Evolutionary conservation across 495 filamentous ascomycete species (phyloP).

Genomic region (Penicillium cinerascens): DNA sequence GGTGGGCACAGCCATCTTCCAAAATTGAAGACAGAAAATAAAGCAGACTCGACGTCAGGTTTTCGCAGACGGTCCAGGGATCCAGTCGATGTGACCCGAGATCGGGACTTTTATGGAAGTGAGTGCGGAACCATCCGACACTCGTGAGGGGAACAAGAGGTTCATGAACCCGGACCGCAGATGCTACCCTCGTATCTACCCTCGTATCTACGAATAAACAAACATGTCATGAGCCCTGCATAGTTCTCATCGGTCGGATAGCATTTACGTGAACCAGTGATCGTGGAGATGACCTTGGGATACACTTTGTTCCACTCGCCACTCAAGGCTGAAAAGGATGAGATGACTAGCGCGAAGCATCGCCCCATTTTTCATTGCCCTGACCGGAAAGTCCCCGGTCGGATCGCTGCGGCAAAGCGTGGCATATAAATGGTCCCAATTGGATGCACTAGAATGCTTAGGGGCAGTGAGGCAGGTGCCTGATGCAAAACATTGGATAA

Average conservation of each 20-base stretch:
- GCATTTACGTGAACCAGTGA: too few species aligned
- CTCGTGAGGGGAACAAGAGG: background rate
- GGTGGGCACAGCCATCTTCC: conserved; percentile 3
- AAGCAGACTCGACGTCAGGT: conserved; percentile 5
- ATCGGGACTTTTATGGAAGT: conserved; percentile 9
- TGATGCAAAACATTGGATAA: background rate
- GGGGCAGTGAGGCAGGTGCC: background rate
- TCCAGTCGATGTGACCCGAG: conserved; percentile 4
- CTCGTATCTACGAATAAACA: too few species aligned
- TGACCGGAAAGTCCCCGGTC: conserved; percentile 1
- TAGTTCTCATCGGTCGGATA: too few species aligned
- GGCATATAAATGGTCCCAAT: conserved; percentile 6
- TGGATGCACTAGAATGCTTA: conserved; percentile 3
- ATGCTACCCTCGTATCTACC: background rate
- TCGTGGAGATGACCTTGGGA: too few species aligned
- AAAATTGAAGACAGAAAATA: background rate
- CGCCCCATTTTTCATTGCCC: background rate
- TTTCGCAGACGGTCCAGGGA: background rate
- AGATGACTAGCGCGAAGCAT: too few species aligned
- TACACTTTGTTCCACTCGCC: too few species aligned
- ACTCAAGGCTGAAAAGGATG: background rate
- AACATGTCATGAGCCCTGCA: too few species aligned
- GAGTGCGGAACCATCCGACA: conserved; percentile 8
- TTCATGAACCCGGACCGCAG: background rate
- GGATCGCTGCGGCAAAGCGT: conserved; percentile 12